Evolutionary conservation across 2,329 filamentous ascomycete genomes (phyloP).

Genomic region (Fusarium mexicanum): DNA sequence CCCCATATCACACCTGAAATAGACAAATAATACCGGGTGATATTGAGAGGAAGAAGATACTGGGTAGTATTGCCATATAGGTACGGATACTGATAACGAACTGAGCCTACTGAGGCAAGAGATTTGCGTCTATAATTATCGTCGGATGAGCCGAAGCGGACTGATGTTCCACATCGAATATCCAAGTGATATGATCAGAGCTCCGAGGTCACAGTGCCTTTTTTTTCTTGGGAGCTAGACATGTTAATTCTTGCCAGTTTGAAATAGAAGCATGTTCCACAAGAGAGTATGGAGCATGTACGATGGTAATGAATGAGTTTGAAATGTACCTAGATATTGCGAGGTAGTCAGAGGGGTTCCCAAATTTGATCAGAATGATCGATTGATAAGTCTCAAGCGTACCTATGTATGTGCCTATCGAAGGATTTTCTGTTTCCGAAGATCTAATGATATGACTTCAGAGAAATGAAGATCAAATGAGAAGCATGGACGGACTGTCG

Average conservation of each 20-base stretch:
- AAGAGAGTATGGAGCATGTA: not conserved
- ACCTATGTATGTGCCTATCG: not conserved
- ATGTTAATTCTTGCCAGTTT: not conserved
- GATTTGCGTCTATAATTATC: slow-evolving; percentile 13
- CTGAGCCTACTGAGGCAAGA: not conserved
- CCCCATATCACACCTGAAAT: not conserved
- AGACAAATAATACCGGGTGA: slow-evolving; percentile 2
- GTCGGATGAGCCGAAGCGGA: slow-evolving; percentile 13
- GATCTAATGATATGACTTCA: not conserved
- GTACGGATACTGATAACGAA: not conserved
- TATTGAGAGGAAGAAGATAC: not conserved
- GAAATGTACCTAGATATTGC: not conserved
- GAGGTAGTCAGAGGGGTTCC: not conserved
- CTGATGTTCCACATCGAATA: slow-evolving; percentile 15
- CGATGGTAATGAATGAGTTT: not conserved
- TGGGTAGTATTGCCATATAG: not conserved
- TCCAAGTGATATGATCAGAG: not conserved
- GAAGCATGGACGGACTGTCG: slow-evolving; percentile 11
- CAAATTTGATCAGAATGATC: not conserved
- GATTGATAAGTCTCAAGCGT: not conserved
- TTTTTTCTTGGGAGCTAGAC: not conserved
- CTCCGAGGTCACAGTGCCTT: not conserved
- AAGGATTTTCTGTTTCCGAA: slow-evolving; percentile 1
- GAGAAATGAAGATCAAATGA: slow-evolving; percentile 5
- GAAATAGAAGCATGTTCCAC: not conserved